Base-by-base conservation (phyloP, 2,329 filamentous ascomycete species). In the Sphaerostilbella broomeana region DNA sequence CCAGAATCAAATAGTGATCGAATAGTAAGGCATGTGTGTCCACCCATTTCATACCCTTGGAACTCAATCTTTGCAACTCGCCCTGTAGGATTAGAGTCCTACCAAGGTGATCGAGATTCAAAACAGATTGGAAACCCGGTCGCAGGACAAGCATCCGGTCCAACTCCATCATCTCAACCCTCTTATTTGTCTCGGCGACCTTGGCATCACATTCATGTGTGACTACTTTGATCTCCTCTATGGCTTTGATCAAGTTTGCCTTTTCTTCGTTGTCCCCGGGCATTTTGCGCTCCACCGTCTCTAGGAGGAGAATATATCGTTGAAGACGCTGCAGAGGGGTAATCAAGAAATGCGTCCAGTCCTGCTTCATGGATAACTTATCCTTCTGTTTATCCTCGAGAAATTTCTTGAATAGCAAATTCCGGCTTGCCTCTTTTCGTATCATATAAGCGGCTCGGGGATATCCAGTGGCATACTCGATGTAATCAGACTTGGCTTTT, bases 301-400 rank as follows among this genome's bases (percentile, higher is more conserved):
- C 72, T 8, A 98, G 71, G 8, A 98, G 72, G 18, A 98, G 73
- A 27, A 82, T 81, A 55, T 97, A 97, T 46, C 90, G 78, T 62
- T 97, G 92, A 39, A 98, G 72, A 47, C 92, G 78, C 35, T 90
- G 94, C 51, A 98, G 92, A 0, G 92, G 92, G 3, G 84, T 80
- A 59, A 97, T 97, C 29, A 98, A 71, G 59, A 87, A 98, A 4
- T 86, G 95, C 47, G 92, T 89, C 86, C 92, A 97, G 45, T 86
- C 86, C 30, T 97, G 73, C 53, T 89, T 84, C 48, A 83, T 79
- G 1, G 86, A 92, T 21, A 82, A 70, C 56, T 85, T 84, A 59
- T 97, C 81, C 31, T 80, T 78, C 43, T 83, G 80, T 43, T 81
- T 85, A 39, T 84, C 77, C 44, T 94, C 85, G 16, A 97, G 67